phyloP scores from a whole-genome alignment of 2,329 filamentous ascomycete species.

The Colletotrichum falcatum region DNA sequence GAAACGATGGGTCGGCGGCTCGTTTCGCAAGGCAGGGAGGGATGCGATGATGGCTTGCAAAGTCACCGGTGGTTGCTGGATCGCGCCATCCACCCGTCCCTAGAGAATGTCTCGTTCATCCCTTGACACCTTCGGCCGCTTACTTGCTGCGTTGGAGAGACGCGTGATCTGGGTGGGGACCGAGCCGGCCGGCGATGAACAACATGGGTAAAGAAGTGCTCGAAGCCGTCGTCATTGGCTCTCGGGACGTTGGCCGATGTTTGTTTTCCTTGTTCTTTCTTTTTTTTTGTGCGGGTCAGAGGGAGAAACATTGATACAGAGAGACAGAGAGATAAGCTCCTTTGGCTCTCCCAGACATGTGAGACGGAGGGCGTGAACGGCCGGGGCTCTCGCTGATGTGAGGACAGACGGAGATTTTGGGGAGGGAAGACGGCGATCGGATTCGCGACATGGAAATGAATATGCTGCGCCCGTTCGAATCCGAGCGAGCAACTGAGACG shows the following conservation, averaged over 20 bases:
- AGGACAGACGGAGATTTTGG: background rate
- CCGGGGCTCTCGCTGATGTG: background rate
- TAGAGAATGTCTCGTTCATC: slow-evolving; percentile 23
- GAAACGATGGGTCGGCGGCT: background rate
- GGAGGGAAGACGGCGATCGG: background rate
- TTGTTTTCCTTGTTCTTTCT: background rate
- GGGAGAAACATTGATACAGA: background rate
- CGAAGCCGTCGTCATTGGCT: background rate
- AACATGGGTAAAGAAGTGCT: too few relatives aligned
- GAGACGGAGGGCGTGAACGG: background rate
- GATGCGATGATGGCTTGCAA: background rate
- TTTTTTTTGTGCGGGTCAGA: background rate
- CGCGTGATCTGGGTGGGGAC: background rate
- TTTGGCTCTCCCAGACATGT: background rate
- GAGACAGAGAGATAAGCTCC: background rate
- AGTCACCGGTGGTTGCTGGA: slow-evolving; percentile 5
- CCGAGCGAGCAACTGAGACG: background rate
- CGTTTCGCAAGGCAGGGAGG: slow-evolving; percentile 10
- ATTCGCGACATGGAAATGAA: background rate
- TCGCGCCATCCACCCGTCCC: background rate
- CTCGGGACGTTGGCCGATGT: background rate
- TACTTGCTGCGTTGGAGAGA: background rate
- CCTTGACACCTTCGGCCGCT: slow-evolving; percentile 16
- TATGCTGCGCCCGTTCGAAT: background rate
- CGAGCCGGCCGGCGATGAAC: background rate